phyloP scores from a whole-genome alignment of 2,329 filamentous ascomycete species.

The Penicillium polonicum region DNA sequence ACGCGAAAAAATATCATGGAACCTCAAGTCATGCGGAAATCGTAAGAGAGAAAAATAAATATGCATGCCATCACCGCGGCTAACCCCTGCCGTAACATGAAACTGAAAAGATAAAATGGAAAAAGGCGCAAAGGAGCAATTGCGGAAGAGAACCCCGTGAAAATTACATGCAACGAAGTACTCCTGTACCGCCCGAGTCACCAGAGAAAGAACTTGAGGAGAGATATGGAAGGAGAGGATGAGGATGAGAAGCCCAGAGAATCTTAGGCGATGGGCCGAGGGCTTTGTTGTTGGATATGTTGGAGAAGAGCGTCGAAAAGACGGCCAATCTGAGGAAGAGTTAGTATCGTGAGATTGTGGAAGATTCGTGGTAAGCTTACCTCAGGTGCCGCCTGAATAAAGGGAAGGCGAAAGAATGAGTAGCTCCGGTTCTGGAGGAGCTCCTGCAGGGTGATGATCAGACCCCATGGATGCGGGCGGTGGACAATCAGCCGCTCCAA shows the following conservation, averaged over 20 bases:
- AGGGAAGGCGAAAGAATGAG: constrained; percentile 87
- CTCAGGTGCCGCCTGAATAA: constrained; percentile 86
- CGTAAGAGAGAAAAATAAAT: constrained; percentile 23
- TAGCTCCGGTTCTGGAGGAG: constrained; percentile 88
- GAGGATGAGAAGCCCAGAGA: constrained; percentile 12
- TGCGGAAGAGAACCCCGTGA: constrained; percentile 17
- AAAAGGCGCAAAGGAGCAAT: constrained; percentile 22
- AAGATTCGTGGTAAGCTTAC: constrained; percentile 49
- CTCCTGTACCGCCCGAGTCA: constrained; percentile 13
- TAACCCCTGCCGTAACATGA: constrained; percentile 26
- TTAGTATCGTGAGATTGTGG: constrained; percentile 3
- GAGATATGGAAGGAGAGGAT: constrained; percentile 9
- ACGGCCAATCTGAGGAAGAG: constrained; percentile 41
- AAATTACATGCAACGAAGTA: constrained; percentile 19
- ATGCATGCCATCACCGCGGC: constrained; percentile 28
- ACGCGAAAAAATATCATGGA: constrained; percentile 26
- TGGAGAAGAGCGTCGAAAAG: constrained; percentile 47
- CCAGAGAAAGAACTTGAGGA: constrained; percentile 12
- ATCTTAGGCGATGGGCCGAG: constrained; percentile 37
- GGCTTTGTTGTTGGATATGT: constrained; percentile 51
- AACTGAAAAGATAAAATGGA: constrained; percentile 19
- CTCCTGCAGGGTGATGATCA: constrained; percentile 84
- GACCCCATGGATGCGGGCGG: constrained; percentile 92
- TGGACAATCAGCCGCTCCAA: constrained; percentile 84
- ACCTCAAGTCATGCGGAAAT: constrained; percentile 28